These are phyloP conservation scores for Colletotrichum higginsianum DNA, from an alignment of 2,329 filamentous ascomycete genomes.

Conservation along the genomic window DNA sequence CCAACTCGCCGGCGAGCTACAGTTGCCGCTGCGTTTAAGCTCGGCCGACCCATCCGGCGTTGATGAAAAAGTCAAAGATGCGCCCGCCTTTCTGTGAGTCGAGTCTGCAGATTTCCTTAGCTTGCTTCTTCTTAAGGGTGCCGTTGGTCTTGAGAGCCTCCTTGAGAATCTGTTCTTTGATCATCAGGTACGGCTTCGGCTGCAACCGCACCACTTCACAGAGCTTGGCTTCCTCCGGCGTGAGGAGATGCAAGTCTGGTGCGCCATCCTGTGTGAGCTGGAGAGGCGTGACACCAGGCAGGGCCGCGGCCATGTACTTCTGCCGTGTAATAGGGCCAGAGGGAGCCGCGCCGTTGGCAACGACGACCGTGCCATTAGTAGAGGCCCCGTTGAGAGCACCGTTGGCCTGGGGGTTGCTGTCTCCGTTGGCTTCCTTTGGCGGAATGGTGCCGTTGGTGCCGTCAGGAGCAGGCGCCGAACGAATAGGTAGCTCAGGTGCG, in stretches of 20 bases:
- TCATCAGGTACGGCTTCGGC: constrained; percentile 94
- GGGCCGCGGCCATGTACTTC: constrained; percentile 68
- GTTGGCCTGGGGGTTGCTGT: constrained; percentile 68
- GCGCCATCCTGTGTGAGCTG: constrained; percentile 82
- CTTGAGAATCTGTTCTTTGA: constrained; percentile 93
- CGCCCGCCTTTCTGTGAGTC: constrained; percentile 88
- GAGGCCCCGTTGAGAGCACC: constrained; percentile 65
- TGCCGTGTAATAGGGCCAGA: constrained; percentile 57
- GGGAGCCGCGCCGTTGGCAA: constrained; percentile 54
- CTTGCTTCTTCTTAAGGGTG: constrained; percentile 92
- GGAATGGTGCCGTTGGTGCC: constrained; percentile 46
- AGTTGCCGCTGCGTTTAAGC: constrained; percentile 61
- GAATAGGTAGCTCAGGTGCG: constrained; percentile 82
- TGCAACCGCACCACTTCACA: constrained; percentile 88
- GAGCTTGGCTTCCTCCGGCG: constrained; percentile 86
- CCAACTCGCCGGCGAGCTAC: neutral
- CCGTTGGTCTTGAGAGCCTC: constrained; percentile 93
- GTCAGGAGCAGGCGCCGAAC: constrained; percentile 58
- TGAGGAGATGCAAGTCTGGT: constrained; percentile 87
- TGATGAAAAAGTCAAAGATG: constrained; percentile 95
- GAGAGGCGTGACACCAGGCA: constrained; percentile 75
- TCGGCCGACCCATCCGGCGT: constrained; percentile 92
- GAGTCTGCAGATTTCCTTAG: constrained; percentile 86
- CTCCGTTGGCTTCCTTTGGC: constrained; percentile 61
- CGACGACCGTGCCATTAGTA: constrained; percentile 56